Evolutionary conservation across 73 alveolate genomes (phyloP), one percentile per base, ranked within the genome.

Genomic region (Paramecium pentaurelia): DNA sequence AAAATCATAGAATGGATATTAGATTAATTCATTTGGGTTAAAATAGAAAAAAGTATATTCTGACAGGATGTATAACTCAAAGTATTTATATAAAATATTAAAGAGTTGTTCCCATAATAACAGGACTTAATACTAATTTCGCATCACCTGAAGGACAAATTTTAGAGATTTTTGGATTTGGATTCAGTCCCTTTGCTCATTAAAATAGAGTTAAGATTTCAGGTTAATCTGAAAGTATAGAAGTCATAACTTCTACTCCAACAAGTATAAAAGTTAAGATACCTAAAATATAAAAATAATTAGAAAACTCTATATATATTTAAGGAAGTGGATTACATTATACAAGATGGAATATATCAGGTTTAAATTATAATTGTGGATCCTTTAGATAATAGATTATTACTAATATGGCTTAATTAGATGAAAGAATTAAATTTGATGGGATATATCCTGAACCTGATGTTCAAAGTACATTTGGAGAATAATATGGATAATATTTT

Each of bases 361-460:
- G 91, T 22, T 80, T 80, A 42, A 80, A 80, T 80, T 25, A 20
- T 6, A 22, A 45, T 45, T 38, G 75, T 42, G 28, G 12, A 16
- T 58, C 58, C 16, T 45, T 80, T 42, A 42, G 70, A 38, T 32
- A 34, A 3, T 71, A 71, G 20, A 71, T 71, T 58, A 38, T 42
- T n/a, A n/a, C 70, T 44, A 45, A 80, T 14, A 6, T 8, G 8
- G 73, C 45, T 1, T 42, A 18, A 80, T 44, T 80, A 40, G 27
- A 37, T 34, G 14, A 12, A 3, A 44, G 28, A 71, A 71, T 37
- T 4, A 11, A 36, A 6, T 22, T 27, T 44, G 91, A 80, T 44
- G 91, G 91, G 3, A 44, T 80, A 5, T 44, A 80, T 80, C 45
- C 91, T 0, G 91, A 80, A 47, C 91, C 91, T 16, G 91, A 80